Conservation (phyloP, 2,329 filamentous ascomycete species). For the Teratosphaeria nubilosa region DNA sequence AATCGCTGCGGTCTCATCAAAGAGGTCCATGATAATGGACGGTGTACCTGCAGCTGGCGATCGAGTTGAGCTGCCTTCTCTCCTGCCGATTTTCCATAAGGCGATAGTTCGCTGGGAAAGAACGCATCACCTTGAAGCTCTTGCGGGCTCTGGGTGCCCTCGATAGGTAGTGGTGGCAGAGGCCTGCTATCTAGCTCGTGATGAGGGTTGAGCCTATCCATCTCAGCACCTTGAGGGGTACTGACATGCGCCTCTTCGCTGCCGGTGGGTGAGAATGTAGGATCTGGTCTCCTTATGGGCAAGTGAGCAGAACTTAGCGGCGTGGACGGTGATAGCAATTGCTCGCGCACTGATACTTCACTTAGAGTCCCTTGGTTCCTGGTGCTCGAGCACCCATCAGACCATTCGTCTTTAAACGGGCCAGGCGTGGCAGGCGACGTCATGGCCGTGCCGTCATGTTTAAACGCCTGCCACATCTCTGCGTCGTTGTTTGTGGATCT, state of each 20-base stretch:
- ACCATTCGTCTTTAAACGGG: not conserved
- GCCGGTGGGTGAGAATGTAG: not conserved
- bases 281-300: not conserved
- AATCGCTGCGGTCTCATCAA: not conserved
- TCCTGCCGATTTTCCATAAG: not conserved
- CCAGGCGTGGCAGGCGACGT: not conserved
- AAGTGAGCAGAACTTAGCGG: slow-evolving; percentile 4
- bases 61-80: not conserved
- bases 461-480: slow-evolving; percentile 4
- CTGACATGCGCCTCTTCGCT: not conserved
- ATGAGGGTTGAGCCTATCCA: not conserved
- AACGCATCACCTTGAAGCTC: not conserved
- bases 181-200: not conserved
- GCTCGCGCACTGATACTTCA: not conserved
- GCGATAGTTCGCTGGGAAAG: not conserved
- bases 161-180: not conserved
- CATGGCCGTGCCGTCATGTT: not conserved
- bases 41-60: not conserved
- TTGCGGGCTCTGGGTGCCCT: not conserved
- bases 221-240: not conserved
- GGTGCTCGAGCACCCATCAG: slow-evolving; percentile 1
- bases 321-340: slow-evolving; percentile 2
- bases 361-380: not conserved
- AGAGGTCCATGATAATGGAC: not conserved
- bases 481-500: slow-evolving; percentile 3